phyloP scores from a whole-genome alignment of 2,329 filamentous ascomycete genomes.

The Cercospora citrullina region DNA sequence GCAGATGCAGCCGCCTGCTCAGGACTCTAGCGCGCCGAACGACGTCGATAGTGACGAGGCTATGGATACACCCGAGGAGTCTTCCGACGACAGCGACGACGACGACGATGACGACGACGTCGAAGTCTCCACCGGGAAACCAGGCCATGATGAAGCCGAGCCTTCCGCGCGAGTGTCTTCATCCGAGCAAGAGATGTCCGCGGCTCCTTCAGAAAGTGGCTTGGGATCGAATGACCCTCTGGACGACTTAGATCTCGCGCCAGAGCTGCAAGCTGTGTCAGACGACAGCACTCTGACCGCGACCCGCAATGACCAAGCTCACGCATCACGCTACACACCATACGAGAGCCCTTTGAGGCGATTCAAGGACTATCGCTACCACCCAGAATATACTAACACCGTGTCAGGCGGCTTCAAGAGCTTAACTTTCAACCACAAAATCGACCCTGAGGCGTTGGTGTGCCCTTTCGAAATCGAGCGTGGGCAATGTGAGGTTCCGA shows the following conservation, averaged over 20 bases:
- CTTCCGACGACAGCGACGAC: constrained; percentile 12
- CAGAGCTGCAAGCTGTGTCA: constrained; percentile 40
- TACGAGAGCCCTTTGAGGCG: constrained; percentile 81
- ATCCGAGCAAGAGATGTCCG: background rate
- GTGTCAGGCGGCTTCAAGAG: constrained; percentile 80
- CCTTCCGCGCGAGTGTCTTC: background rate
- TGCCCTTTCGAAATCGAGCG: constrained; percentile 75
- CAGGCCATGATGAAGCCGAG: background rate
- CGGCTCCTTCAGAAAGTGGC: background rate
- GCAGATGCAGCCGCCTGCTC: background rate
- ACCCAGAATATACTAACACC: constrained; percentile 69
- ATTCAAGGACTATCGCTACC: constrained; percentile 88
- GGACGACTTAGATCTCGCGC: constrained; percentile 38
- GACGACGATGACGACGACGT: constrained; percentile 5
- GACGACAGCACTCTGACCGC: constrained; percentile 21
- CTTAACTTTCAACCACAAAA: constrained; percentile 88
- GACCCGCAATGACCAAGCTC: constrained; percentile 21
- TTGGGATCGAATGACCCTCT: background rate
- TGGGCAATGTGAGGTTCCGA: constrained; percentile 69
- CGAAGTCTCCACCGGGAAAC: background rate
- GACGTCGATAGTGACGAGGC: constrained; percentile 28
- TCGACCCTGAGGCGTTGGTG: constrained; percentile 71
- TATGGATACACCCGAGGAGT: constrained; percentile 27
- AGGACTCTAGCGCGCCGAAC: background rate
- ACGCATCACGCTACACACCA: constrained; percentile 48